Evolutionary conservation across 208 protist genomes (phyloP).

Genomic region (Entamoeba histolytica): DNA sequence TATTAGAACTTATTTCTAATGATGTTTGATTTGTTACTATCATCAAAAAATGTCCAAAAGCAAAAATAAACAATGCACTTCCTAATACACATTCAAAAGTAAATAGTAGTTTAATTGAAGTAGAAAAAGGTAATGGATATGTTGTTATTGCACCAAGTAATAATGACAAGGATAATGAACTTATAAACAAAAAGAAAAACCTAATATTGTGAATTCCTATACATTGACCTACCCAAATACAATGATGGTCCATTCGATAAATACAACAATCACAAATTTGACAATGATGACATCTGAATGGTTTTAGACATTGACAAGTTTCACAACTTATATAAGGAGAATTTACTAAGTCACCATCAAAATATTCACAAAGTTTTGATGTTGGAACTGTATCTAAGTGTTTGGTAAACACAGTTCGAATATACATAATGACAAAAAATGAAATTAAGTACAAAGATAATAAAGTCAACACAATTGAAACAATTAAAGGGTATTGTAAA

Average conservation of each 20-base stretch:
- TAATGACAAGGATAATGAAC: not conserved
- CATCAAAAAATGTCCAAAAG: not conserved
- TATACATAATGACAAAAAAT: not conserved
- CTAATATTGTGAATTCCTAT: not conserved
- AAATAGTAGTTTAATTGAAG: not conserved
- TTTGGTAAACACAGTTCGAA: not conserved
- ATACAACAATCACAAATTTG: conserved; percentile 35
- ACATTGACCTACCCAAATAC: conserved; percentile 24
- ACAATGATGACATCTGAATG: conserved; percentile 35
- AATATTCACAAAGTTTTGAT: not conserved
- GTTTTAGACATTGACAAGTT: not conserved
- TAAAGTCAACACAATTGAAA: not conserved
- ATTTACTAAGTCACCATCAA: not conserved
- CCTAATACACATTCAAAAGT: not conserved
- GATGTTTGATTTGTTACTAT: not conserved
- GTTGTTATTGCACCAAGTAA: not conserved
- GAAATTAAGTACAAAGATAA: not conserved
- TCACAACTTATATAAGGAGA: not conserved
- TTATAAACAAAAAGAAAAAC: not conserved
- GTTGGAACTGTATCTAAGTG: not conserved
- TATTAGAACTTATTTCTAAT: not conserved
- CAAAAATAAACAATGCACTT: not conserved
- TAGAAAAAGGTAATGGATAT: not conserved
- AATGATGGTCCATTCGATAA: conserved; percentile 45
- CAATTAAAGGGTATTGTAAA: not conserved